Base-by-base conservation (phyloP, 352 stramenopile species). In the Globisporangium cystogenes region DNA sequence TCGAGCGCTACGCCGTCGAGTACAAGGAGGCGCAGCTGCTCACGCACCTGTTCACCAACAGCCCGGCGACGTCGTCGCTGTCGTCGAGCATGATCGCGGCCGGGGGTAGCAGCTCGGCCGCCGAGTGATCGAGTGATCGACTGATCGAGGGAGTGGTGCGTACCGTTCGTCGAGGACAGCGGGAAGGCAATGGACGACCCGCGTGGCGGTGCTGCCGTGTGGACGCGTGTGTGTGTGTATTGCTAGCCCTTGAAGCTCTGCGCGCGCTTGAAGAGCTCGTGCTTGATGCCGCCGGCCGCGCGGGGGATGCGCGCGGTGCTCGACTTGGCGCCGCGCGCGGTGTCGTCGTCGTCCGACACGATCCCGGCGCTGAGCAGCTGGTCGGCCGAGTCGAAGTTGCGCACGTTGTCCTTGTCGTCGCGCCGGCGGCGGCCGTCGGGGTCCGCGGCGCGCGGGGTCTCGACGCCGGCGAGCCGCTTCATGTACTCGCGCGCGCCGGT, bases 21-120 rank as follows among this genome's bases (percentile, higher is more conserved):
- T 95, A 93, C 67, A 89, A 90, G 59, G 85, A 95, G 50, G 91
- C 79, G 41, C 80, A 91, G 59, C 51, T 94, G 40, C 65, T 94
- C 15, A 76, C 73, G 31, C 88, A 87, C 67, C 56, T 94, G 29
- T 91, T 94, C 52, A 68, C 74, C 10, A 75, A 65, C 41, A 59
- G 43, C 35, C 20, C 16, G 5, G 27, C 24, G 15, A 37, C 40
- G n/a, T 45, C 40, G 40, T 45, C 40, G 20, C 40, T 45, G 7
- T 45, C 40, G 20, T 45, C 40, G 40, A 45, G 40, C 40, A 27
- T 45, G 40, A 45, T 45, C n/a, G 40, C 40, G 8, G n/a, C 8
- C 29, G 45, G 26, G 29, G 16, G 45, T 2, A 31, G 24, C 44
- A 16, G 26, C 24, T 37, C 24, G 6, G 12, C 44, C 44, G 44